Evolutionary conservation across 495 filamentous ascomycete species (phyloP).

Genomic region (Pyronema omphalodes): DNA sequence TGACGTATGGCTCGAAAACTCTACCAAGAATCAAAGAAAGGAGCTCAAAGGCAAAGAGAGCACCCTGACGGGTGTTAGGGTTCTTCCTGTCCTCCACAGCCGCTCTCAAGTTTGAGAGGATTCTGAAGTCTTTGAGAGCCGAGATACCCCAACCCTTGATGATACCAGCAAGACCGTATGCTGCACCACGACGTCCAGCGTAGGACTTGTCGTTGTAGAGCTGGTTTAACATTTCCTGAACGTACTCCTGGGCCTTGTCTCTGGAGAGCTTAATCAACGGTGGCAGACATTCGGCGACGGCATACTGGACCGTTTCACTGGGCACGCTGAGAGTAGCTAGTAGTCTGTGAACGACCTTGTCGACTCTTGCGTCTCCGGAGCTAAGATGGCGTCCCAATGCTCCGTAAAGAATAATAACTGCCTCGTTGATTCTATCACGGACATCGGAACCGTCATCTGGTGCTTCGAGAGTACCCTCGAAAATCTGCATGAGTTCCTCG

Average conservation of each 20-base stretch:
- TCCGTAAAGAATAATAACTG: slow-evolving; percentile 91
- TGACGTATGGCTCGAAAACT: slow-evolving; percentile 87
- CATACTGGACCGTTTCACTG: slow-evolving; percentile 93
- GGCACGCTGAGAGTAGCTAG: slow-evolving; percentile 77
- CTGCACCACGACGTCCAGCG: slow-evolving; percentile 74
- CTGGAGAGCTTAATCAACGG: slow-evolving; percentile 65
- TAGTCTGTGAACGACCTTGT: slow-evolving; percentile 65
- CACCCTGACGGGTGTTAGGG: slow-evolving; percentile 66
- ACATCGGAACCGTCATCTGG: slow-evolving; percentile 60
- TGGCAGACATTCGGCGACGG: slow-evolving; percentile 81
- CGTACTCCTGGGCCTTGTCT: slow-evolving; percentile 58
- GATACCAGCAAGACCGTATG: slow-evolving; percentile 84
- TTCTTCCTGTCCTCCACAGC: slow-evolving; percentile 88
- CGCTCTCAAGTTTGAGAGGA: slow-evolving; percentile 57
- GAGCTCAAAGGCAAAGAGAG: slow-evolving; percentile 77
- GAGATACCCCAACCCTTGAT: slow-evolving; percentile 68
- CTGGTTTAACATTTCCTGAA: slow-evolving; percentile 59
- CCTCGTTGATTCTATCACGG: slow-evolving; percentile 80
- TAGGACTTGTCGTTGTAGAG: slow-evolving; percentile 74
- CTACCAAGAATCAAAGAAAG: slow-evolving; percentile 68
- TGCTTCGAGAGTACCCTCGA: slow-evolving; percentile 65
- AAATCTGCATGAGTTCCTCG: slow-evolving; percentile 78
- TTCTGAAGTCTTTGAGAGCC: slow-evolving; percentile 66
- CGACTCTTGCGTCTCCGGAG: slow-evolving; percentile 62
- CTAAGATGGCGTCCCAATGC: slow-evolving; percentile 76